Evolutionary conservation across 2,329 filamentous ascomycete species (phyloP).

Genomic region (Botrytis elliptica): DNA sequence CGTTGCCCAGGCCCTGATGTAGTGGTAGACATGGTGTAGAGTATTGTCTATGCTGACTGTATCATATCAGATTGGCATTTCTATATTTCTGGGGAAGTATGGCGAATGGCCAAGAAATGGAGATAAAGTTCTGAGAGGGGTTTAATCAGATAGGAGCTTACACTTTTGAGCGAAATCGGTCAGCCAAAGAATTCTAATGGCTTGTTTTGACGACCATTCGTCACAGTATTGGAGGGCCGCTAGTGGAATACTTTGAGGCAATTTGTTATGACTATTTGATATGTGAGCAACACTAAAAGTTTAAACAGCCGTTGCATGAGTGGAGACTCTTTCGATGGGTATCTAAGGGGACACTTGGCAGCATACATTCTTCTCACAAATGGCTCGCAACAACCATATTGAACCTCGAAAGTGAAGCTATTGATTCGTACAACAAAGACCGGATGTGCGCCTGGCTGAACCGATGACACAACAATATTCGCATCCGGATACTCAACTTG

Average conservation of each 20-base stretch:
- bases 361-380: slow-evolving; percentile 27
- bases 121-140: background rate
- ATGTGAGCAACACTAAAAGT: background rate
- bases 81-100: too few species aligned
- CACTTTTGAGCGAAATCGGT: background rate
- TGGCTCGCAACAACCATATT: slow-evolving; percentile 25
- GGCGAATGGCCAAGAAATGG: background rate
- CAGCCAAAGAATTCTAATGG: background rate
- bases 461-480: background rate
- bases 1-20: slow-evolving; percentile 23
- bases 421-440: background rate
- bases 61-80: background rate
- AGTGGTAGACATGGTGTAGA: slow-evolving; percentile 15
- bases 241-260: background rate
- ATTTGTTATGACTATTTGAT: background rate
- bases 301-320: background rate
- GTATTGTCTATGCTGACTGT: background rate
- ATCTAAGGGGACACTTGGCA: background rate
- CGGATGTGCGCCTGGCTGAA: background rate
- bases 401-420: slow-evolving; percentile 24
- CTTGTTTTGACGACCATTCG: background rate
- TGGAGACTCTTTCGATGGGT: background rate
- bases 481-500: background rate
- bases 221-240: background rate
- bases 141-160: background rate